Evolutionary conservation across 2,329 filamentous ascomycete genomes (phyloP).

Genomic region (Apiospora rasikravindrae): DNA sequence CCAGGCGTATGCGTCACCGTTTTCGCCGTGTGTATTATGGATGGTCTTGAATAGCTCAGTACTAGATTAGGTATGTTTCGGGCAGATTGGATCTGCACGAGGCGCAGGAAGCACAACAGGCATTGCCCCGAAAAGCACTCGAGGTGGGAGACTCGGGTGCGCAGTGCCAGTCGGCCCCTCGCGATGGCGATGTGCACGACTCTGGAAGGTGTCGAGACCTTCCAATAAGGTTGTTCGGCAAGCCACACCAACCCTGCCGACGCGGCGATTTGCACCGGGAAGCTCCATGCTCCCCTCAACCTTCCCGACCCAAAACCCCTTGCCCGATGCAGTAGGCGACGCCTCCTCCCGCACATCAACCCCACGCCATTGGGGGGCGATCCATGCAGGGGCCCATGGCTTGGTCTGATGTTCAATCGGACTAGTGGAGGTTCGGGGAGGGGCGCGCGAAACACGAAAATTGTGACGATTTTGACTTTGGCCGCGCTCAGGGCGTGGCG

Average conservation of each 20-base stretch:
- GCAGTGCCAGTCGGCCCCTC: neutral
- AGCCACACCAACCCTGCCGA: neutral
- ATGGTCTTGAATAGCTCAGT: neutral
- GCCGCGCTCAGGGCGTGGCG: neutral
- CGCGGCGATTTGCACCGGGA: neutral
- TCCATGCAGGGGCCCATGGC: neutral
- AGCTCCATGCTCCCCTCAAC: neutral
- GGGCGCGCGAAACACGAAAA: neutral
- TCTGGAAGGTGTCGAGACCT: neutral
- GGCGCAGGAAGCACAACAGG: neutral
- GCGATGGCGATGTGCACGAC: neutral
- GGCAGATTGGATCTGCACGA: neutral
- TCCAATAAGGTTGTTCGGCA: neutral
- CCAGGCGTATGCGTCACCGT: neutral
- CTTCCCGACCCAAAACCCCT: neutral
- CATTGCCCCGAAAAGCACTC: neutral
- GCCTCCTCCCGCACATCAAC: neutral
- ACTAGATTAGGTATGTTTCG: neutral
- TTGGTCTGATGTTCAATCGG: neutral
- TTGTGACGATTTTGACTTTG: neutral
- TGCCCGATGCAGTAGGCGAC: neutral
- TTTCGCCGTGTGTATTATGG: neutral
- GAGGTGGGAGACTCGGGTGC: neutral
- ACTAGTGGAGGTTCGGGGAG: neutral
- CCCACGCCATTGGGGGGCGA: neutral